A percentile compares a stretch with the other conserved stretches of the same genome.
Conservation (phyloP, 2,329 filamentous ascomycete species). For the Neofusicoccum ribis region DNA sequence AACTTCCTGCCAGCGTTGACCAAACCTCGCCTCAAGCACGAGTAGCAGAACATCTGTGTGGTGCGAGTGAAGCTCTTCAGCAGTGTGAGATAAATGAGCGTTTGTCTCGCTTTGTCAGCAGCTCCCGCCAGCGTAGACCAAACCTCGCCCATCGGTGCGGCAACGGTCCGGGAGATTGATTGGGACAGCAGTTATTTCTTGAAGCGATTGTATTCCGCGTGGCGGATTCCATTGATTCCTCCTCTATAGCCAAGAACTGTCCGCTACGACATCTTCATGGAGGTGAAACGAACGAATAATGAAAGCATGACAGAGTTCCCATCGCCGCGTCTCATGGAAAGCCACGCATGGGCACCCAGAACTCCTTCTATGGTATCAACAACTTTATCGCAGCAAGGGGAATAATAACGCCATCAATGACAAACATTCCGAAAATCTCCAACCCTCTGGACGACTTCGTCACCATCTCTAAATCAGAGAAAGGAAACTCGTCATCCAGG, state of each 20-base stretch:
- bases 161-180: no score
- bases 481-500: neutral
- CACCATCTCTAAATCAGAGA: neutral
- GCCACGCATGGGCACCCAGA: neutral
- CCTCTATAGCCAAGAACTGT: no score
- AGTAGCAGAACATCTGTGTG: neutral
- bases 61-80: neutral
- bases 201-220: no score
- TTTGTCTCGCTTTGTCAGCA: neutral
- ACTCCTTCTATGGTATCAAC: neutral
- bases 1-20: neutral
- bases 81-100: neutral
- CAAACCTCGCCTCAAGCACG: neutral
- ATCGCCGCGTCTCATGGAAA: no score
- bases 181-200: no score
- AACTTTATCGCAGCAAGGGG: neutral
- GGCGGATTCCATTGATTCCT: no score
- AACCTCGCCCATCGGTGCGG: no score
- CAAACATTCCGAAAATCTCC: neutral
- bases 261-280: no score
- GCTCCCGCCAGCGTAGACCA: no score
- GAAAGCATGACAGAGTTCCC: neutral
- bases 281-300: no score
- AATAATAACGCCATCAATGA: conserved; percentile 2
- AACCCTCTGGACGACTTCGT: neutral